Evolutionary conservation across 2,329 filamentous ascomycete species (phyloP), one percentile per base, ranked within the genome.

Genomic region (Pseudocercospora cruenta): DNA sequence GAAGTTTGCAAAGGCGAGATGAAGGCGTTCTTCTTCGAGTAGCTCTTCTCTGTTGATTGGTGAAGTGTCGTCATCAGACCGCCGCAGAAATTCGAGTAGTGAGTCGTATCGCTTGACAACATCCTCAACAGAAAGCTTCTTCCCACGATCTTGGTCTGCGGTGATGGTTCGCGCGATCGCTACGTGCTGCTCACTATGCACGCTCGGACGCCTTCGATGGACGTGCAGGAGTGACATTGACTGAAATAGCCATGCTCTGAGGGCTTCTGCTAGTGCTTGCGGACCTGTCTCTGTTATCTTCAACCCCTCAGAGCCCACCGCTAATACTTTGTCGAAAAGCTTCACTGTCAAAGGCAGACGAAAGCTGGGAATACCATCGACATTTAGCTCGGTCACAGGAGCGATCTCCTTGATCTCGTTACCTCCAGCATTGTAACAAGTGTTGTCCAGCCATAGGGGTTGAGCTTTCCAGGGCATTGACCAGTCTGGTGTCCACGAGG

Each of bases 401-500:
- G 47, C 12, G 14, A 69, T 58, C 31, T 67, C 64, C 45, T 63
- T 62, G 22, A 65, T 57, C 2, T 70, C 63, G 24, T 14, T 39
- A 19, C 67, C 69, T 22, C 69, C 69, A 60, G 67, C 67, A 22
- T 45, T 58, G 39, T 70, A 70, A 58, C 62, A 69, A 26, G 55
- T 55, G 10, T 60, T 62, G 14, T 58, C 60, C 12, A 69, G 63
- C 69, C 69, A 70, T 6, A 70, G 49, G 3, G 69, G 67, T 14
- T 63, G 64, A 1, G 64, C 65, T 54, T 69, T 63, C 69, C 69
- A 67, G 5, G 69, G 62, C 7, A 69, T 36, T 2, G 64, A 65
- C 69, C 67, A 70, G 22, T 70, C 69, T 8, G 69, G 67, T 1
- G 59, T 58, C 64, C 64, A 70, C 8, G 69, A 70, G 6, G 69